A percentile compares a stretch with the other conserved stretches of the same genome.
These are phyloP conservation scores for Jacaranda copaia DNA, from an alignment of 257 asterid species.

Conservation along the genomic window DNA sequence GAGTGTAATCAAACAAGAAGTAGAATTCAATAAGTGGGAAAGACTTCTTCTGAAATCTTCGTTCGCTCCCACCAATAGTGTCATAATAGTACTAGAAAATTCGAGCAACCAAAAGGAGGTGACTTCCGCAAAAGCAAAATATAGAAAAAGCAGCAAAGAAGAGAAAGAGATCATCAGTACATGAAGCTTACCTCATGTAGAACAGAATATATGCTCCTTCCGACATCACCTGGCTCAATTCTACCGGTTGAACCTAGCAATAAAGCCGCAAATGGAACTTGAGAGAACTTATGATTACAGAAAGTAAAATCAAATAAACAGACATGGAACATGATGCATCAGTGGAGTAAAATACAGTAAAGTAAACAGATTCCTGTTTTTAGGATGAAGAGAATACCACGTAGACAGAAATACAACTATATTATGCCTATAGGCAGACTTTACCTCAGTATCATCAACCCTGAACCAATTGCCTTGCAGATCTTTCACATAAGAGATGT, in stretches of 20 bases:
- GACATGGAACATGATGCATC: background rate
- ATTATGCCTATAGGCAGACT: background rate
- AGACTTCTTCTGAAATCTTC: no score
- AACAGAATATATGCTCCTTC: slow-evolving; percentile 90
- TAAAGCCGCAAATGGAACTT: slow-evolving; percentile 21
- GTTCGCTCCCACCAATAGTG: no score
- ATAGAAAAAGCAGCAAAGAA: background rate
- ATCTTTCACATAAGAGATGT: slow-evolving; percentile 79
- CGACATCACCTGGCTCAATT: slow-evolving; percentile 74
- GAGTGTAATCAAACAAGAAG: no score
- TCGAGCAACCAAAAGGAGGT: background rate
- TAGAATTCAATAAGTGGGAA: no score
- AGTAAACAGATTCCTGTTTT: no score
- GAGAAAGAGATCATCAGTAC: background rate
- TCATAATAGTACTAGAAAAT: no score
- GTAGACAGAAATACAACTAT: background rate
- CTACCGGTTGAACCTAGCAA: slow-evolving; percentile 72
- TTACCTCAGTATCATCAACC: slow-evolving; percentile 86
- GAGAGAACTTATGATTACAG: slow-evolving; percentile 11
- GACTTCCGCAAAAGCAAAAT: background rate
- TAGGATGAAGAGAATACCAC: no score
- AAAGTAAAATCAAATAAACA: background rate
- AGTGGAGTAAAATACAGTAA: no score
- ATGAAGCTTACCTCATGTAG: slow-evolving; percentile 72
- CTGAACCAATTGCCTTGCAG: slow-evolving; percentile 79